Evolutionary conservation across 2,329 filamentous ascomycete genomes (phyloP).

Genomic region (Penicillium sp.): DNA sequence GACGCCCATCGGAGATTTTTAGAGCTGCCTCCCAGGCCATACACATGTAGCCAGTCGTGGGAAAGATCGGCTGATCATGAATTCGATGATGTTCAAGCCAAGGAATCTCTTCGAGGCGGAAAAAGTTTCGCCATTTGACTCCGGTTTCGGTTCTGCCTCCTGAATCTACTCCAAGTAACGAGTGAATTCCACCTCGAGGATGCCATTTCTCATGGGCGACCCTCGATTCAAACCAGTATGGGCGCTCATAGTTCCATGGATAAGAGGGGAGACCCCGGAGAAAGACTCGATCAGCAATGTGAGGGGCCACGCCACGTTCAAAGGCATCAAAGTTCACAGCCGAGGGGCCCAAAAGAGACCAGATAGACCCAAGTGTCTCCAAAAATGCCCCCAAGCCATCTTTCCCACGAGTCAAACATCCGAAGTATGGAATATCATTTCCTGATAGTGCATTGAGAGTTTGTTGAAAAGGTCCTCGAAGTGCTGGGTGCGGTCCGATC

Average conservation of each 20-base stretch:
- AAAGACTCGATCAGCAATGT: not conserved
- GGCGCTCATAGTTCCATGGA: not conserved
- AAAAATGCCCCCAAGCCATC: not conserved
- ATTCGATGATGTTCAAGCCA: conserved; percentile 25
- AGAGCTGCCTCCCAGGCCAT: conserved; percentile 27
- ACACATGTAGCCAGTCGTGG: conserved; percentile 22
- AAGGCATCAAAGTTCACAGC: not conserved
- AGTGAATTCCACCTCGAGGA: not conserved
- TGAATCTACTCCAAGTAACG: not conserved
- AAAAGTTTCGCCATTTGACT: conserved; percentile 23
- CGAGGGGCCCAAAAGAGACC: not conserved
- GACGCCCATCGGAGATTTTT: not conserved
- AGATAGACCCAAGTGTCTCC: not conserved
- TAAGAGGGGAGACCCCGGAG: conserved; percentile 33
- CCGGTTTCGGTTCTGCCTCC: conserved; percentile 13
- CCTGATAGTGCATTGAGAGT: not conserved
- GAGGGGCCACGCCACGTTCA: not conserved
- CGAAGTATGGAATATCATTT: not conserved
- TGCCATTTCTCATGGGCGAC: not conserved
- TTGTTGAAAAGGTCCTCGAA: conserved; percentile 25
- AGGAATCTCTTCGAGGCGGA: conserved; percentile 19
- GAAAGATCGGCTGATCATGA: conserved; percentile 19
- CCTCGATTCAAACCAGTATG: not conserved
- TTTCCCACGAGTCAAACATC: not conserved
- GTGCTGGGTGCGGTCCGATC: conserved; percentile 34